A percentile compares a stretch with the other conserved stretches of the same genome.
Evolutionary conservation across 257 asterid genomes (phyloP).

Genomic region (Knoxia roxburghii): DNA sequence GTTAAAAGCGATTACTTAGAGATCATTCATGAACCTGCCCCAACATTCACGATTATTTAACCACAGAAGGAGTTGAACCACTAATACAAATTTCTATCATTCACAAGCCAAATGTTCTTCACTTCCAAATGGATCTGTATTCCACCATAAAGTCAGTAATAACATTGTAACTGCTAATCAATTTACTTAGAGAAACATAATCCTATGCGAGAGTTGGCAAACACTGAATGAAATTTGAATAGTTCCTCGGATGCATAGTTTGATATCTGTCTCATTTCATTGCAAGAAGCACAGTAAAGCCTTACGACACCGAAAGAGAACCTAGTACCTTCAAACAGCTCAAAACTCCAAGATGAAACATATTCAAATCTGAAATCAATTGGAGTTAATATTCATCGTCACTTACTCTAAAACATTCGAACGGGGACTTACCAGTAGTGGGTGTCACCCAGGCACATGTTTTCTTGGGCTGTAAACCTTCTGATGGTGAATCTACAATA

Average conservation of each 20-base stretch:
- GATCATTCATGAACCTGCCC: too few species aligned
- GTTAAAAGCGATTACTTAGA: not conserved
- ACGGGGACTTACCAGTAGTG: slow-evolving; percentile 24
- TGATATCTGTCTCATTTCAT: not conserved
- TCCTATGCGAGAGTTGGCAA: not conserved
- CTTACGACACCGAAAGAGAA: not conserved
- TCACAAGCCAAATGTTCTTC: not conserved
- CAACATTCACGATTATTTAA: too few species aligned
- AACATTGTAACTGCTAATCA: not conserved
- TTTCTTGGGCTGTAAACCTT: slow-evolving; percentile 17
- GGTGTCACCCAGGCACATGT: slow-evolving; percentile 39
- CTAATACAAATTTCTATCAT: too few species aligned
- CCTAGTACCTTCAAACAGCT: slow-evolving; percentile 2
- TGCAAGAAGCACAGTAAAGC: not conserved
- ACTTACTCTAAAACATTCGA: not conserved
- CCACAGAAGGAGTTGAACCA: too few species aligned
- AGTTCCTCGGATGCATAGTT: not conserved
- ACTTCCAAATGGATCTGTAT: not conserved
- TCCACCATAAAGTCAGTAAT: not conserved
- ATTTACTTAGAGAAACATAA: not conserved
- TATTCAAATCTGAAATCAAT: not conserved
- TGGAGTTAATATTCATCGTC: not conserved
- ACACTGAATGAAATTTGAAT: not conserved
- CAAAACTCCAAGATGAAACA: slow-evolving; percentile 1
- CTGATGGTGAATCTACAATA: slow-evolving; percentile 21